These are phyloP conservation scores for Ustilago xerochloae DNA, from an alignment of 1,284 basidiomycete genomes.

Conservation along the genomic window DNA sequence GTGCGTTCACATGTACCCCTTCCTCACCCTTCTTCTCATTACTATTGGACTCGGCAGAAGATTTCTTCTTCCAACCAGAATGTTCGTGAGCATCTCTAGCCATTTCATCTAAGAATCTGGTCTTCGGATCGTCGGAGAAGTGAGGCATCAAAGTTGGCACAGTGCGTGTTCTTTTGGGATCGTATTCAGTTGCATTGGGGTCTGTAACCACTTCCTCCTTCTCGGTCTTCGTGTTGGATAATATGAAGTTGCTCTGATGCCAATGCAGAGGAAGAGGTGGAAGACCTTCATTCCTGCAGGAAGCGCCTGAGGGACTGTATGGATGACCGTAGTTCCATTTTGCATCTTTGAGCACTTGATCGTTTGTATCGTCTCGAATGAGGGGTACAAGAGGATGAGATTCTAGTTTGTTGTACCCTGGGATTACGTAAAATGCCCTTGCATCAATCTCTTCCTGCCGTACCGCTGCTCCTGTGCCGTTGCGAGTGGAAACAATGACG, in stretches of 20 bases:
- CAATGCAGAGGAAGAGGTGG: conserved; percentile 60
- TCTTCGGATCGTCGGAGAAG: conserved; percentile 67
- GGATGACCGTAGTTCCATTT: conserved; percentile 65
- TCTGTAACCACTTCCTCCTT: conserved; percentile 3
- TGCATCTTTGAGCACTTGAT: conserved; percentile 9
- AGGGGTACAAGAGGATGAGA: conserved; percentile 61
- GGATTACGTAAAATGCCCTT: conserved; percentile 61
- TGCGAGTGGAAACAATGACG: conserved; percentile 25
- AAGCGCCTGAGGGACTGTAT: conserved; percentile 47
- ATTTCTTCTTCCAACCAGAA: conserved; percentile 46
- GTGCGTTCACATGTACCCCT: not conserved
- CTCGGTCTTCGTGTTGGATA: not conserved
- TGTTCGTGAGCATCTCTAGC: conserved; percentile 61
- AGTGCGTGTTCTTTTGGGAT: conserved; percentile 25
- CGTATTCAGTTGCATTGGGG: conserved; percentile 15
- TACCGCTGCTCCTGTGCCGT: too few species aligned
- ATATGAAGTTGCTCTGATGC: conserved; percentile 16
- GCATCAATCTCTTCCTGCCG: conserved; percentile 30
- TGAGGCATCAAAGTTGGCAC: conserved; percentile 65
- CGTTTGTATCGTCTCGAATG: conserved; percentile 2
- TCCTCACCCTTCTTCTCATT: not conserved
- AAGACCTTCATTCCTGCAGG: conserved; percentile 1
- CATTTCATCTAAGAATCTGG: conserved; percentile 66
- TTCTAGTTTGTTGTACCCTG: conserved; percentile 57
- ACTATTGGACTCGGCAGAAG: too few species aligned